These are phyloP conservation scores for Termitomyces sp. DNA, from an alignment of 768 basidiomycete genomes.

Conservation along the genomic window DNA sequence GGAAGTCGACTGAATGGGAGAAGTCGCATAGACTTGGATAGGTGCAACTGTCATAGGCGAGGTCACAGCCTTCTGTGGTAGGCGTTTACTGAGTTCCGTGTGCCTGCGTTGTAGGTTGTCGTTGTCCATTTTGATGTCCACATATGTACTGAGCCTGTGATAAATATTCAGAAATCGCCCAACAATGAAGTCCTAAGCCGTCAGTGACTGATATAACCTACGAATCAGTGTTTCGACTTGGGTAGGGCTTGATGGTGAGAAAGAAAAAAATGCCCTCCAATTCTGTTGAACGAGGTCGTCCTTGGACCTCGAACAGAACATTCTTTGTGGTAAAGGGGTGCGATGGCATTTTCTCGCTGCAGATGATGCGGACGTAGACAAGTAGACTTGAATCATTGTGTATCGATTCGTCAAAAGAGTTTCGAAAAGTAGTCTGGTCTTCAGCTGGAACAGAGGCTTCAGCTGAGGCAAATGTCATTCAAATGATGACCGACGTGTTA, in stretches of 20 bases:
- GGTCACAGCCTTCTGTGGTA: constrained; percentile 18
- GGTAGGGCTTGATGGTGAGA: constrained; percentile 72
- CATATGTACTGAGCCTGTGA: constrained; percentile 60
- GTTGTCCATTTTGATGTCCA: constrained; percentile 89
- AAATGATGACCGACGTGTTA: constrained; percentile 43
- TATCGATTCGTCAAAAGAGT: constrained; percentile 54
- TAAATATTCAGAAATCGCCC: background rate
- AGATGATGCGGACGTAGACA: constrained; percentile 58
- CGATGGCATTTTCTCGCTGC: constrained; percentile 27
- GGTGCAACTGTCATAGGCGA: constrained; percentile 21
- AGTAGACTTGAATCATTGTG: constrained; percentile 47
- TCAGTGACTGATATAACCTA: constrained; percentile 47
- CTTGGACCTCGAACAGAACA: constrained; percentile 69
- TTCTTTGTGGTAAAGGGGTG: constrained; percentile 31
- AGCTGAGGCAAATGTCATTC: background rate
- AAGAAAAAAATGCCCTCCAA: constrained; percentile 60
- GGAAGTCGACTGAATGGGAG: constrained; percentile 21
- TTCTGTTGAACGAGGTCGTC: constrained; percentile 50
- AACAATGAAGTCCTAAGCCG: background rate
- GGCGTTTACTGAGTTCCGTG: constrained; percentile 32
- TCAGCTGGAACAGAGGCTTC: constrained; percentile 35
- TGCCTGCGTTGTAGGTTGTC: constrained; percentile 69
- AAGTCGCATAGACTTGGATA: constrained; percentile 34
- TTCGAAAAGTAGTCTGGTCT: constrained; percentile 54
- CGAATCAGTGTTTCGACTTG: constrained; percentile 69